Conservation (phyloP, 768 basidiomycete species). For the Mycena sanguinolenta region DNA sequence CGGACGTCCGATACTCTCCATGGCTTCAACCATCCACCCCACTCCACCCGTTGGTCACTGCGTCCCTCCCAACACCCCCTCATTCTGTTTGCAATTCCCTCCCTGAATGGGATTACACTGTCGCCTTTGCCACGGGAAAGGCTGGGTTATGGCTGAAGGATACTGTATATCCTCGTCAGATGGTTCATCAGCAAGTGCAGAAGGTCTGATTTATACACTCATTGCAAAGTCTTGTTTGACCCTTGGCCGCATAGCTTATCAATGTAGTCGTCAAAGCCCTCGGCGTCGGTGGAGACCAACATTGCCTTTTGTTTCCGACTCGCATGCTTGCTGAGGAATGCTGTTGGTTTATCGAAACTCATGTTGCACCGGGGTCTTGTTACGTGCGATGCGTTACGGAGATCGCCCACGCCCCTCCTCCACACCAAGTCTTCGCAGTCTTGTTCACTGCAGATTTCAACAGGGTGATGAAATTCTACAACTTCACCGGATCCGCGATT, state of each 20-base stretch:
- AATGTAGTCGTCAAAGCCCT: constrained; percentile 13
- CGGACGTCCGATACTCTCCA: too few relatives aligned
- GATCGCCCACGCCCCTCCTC: constrained; percentile 14
- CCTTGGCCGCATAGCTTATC: constrained; percentile 2
- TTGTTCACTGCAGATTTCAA: constrained; percentile 7
- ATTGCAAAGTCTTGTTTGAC: not conserved
- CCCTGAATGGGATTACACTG: constrained; percentile 23
- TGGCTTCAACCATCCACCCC: not conserved
- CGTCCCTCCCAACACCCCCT: constrained; percentile 25
- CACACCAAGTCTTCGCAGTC: constrained; percentile 28
- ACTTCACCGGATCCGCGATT: constrained; percentile 65
- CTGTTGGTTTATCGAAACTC: constrained; percentile 6
- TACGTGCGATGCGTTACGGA: constrained; percentile 19
- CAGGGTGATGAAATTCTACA: constrained; percentile 55
- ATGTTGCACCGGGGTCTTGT: constrained; percentile 19
- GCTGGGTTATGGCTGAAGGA: constrained; percentile 1
- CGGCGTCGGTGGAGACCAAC: not conserved
- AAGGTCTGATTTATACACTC: not conserved
- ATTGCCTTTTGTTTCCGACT: constrained; percentile 32
- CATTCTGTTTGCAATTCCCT: constrained; percentile 25
- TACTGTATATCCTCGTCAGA: constrained; percentile 22
- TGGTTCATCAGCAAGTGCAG: constrained; percentile 11
- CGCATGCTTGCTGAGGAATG: constrained; percentile 28
- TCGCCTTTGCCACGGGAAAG: not conserved
- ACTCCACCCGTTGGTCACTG: constrained; percentile 11